These are phyloP conservation scores for Tetramitus jugosus DNA, from an alignment of 208 protist genomes.

Conservation along the genomic window DNA sequence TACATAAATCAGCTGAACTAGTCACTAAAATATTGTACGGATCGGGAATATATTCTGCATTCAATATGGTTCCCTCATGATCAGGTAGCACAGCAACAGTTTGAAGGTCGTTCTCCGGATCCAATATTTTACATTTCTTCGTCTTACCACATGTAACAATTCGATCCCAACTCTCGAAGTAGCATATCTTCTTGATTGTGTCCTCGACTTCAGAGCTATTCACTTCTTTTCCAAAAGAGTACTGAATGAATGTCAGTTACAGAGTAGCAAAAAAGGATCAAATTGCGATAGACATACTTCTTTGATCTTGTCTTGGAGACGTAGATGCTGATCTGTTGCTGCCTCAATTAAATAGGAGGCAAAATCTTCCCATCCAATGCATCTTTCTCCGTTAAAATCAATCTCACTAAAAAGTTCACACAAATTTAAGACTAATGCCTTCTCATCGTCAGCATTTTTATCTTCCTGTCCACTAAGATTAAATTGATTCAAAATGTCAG, in stretches of 20 bases:
- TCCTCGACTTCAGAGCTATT: neutral
- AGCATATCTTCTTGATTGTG: conserved; percentile 9
- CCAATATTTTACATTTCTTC: neutral
- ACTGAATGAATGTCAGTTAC: too few species aligned
- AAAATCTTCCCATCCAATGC: conserved; percentile 24
- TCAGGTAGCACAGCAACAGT: neutral
- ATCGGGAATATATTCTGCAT: conserved; percentile 16
- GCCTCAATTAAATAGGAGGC: conserved; percentile 16
- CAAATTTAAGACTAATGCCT: neutral
- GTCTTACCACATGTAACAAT: conserved; percentile 20
- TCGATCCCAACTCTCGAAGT: conserved; percentile 5
- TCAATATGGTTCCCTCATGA: conserved; percentile 3
- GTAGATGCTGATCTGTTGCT: neutral
- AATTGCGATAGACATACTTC: neutral
- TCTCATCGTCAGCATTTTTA: neutral
- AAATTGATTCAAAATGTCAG: neutral
- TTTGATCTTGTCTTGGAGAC: neutral
- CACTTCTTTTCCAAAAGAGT: neutral
- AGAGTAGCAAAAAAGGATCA: too few species aligned
- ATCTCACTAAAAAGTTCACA: conserved; percentile 28
- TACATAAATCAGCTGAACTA: conserved; percentile 3
- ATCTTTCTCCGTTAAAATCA: conserved; percentile 23
- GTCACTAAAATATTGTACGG: neutral
- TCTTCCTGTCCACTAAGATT: neutral
- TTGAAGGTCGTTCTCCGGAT: neutral